Conservation (phyloP, 306 rosid species). For the Quercus engelmannii region DNA sequence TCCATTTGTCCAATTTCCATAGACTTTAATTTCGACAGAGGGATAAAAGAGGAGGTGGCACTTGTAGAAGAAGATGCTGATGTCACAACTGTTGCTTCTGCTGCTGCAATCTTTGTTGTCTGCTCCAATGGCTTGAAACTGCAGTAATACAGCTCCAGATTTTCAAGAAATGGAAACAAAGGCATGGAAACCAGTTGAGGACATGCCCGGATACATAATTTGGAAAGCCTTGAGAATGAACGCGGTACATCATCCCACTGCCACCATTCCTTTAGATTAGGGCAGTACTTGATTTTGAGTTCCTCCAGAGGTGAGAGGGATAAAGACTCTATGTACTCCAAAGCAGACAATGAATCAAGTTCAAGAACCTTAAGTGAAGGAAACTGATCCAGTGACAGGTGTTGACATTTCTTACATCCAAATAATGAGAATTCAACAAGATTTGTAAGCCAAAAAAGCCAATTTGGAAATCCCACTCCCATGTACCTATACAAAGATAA, state of each 20-base stretch:
- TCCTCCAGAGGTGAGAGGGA: slow-evolving; percentile 12
- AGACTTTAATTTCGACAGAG: not conserved
- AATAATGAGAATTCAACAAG: not conserved
- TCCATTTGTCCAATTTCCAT: too few species aligned
- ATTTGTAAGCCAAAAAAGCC: slow-evolving; percentile 19
- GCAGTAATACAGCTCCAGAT: not conserved
- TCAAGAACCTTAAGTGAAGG: too few species aligned
- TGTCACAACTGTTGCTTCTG: not conserved
- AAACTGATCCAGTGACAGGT: too few species aligned
- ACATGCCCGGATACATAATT: not conserved
- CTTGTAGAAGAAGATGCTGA: not conserved
- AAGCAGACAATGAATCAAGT: too few species aligned
- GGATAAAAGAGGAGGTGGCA: not conserved
- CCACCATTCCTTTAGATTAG: slow-evolving; percentile 21
- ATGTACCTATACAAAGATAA: too few species aligned
- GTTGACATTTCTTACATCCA: not conserved
- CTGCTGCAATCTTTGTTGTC: not conserved
- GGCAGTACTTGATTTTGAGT: not conserved
- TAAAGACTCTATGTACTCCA: too few species aligned
- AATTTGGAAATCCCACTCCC: not conserved
- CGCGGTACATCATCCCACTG: not conserved
- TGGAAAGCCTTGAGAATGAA: not conserved
- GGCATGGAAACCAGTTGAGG: slow-evolving; percentile 24
- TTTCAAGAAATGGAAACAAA: not conserved
- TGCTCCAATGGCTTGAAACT: not conserved